Percentiles rank a stretch among this genome's conserved stretches.
These are phyloP conservation scores for Cyberlindnera subsufficiens DNA, from an alignment of 805 yeast genomes.

Conservation along the genomic window DNA sequence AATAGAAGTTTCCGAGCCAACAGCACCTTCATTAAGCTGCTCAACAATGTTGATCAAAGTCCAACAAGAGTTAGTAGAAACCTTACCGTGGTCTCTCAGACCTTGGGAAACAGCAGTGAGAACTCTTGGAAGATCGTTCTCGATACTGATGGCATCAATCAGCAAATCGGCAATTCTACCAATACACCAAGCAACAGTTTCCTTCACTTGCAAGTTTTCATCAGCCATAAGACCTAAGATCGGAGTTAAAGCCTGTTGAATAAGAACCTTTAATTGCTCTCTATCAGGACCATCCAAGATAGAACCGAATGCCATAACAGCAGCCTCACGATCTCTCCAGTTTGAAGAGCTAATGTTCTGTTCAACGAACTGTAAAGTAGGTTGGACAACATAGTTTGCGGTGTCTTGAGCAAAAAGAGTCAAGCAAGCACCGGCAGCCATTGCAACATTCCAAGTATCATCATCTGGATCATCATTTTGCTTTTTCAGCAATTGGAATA, in stretches of 20 bases:
- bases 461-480: slow-evolving; percentile 93
- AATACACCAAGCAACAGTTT: slow-evolving; percentile 97
- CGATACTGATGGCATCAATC: slow-evolving; percentile 65
- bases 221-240: slow-evolving; percentile 72
- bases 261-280: slow-evolving; percentile 56
- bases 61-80: slow-evolving; percentile 97
- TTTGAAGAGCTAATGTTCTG: slow-evolving; percentile 50
- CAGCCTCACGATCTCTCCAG: slow-evolving; percentile 94
- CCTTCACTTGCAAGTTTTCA: slow-evolving; percentile 78
- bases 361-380: slow-evolving; percentile 80
- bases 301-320: slow-evolving; percentile 98
- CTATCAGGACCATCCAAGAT: slow-evolving; percentile 91
- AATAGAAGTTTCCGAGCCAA: slow-evolving; percentile 41
- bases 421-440: slow-evolving; percentile 98
- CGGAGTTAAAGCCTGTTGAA: slow-evolving; percentile 79
- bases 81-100: slow-evolving; percentile 87
- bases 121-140: slow-evolving; percentile 61
- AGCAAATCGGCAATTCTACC: slow-evolving; percentile 92
- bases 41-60: slow-evolving; percentile 87
- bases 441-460: slow-evolving; percentile 95
- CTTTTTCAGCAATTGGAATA: slow-evolving; percentile 70
- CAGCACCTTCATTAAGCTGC: slow-evolving; percentile 57
- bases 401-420: slow-evolving; percentile 91
- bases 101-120: slow-evolving; percentile 73
- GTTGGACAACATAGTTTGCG: slow-evolving; percentile 79